A percentile compares a stretch with the other conserved stretches of the same genome.
Conservation (phyloP, 345 rosid species). For the Sisymbrium altissimum region DNA sequence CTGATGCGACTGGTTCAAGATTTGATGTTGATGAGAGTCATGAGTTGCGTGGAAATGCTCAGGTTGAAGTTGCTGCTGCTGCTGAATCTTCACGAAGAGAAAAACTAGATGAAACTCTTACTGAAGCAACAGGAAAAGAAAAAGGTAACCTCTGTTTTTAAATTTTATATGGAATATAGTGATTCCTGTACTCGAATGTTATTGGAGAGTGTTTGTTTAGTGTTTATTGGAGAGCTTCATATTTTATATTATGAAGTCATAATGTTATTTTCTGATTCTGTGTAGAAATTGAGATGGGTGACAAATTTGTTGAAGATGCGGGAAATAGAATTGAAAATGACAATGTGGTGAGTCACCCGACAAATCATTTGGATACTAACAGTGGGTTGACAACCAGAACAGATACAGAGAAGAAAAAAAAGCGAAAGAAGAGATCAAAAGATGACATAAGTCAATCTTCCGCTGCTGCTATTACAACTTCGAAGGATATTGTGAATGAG, state of each 20-base stretch:
- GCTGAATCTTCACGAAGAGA: conserved; percentile 36
- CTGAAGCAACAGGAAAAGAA: conserved; percentile 25
- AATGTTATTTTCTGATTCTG: background rate
- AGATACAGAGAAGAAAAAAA: background rate
- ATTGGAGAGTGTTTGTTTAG: no score
- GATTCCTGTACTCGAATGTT: no score
- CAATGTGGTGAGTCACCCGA: background rate
- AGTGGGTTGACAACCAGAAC: conserved; percentile 4
- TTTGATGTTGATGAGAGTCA: conserved; percentile 14
- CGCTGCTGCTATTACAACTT: background rate
- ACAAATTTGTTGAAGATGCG: background rate
- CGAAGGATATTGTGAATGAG: background rate
- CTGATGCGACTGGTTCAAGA: conserved; percentile 17
- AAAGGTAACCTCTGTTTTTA: conserved; percentile 2
- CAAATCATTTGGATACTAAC: conserved; percentile 6
- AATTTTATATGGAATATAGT: no score
- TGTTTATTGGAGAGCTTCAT: no score
- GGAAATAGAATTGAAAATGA: background rate
- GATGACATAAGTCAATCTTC: background rate
- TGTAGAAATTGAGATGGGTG: background rate
- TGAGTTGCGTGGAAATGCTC: background rate
- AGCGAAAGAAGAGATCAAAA: background rate
- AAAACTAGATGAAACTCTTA: conserved; percentile 19
- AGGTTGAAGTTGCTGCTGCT: background rate
- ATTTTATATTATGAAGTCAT: background rate